Evolutionary conservation across 2,329 filamentous ascomycete genomes (phyloP).

Genomic region (Thelonectria olida): DNA sequence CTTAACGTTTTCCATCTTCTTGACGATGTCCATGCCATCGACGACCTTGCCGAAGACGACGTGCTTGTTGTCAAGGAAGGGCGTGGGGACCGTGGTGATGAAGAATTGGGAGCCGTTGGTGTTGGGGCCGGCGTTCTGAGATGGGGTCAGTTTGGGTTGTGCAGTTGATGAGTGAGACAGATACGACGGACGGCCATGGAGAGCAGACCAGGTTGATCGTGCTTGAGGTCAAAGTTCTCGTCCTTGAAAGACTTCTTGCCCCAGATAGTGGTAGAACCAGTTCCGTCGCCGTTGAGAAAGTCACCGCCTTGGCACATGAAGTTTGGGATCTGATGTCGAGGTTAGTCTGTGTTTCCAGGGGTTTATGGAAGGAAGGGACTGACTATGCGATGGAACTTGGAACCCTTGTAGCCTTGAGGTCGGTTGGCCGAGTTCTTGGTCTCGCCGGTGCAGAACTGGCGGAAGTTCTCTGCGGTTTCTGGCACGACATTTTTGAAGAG

Average conservation of each 20-base stretch:
- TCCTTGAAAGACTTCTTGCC: slow-evolving; percentile 85
- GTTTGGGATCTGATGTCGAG: slow-evolving; percentile 75
- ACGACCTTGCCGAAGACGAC: slow-evolving; percentile 94
- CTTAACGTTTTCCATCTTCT: slow-evolving; percentile 91
- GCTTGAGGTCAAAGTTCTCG: slow-evolving; percentile 86
- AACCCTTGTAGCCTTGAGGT: slow-evolving; percentile 93
- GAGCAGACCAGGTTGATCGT: slow-evolving; percentile 81
- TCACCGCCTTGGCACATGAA: slow-evolving; percentile 99
- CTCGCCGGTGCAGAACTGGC: slow-evolving; percentile 96
- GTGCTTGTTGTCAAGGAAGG: slow-evolving; percentile 91
- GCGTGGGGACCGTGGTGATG: slow-evolving; percentile 88
- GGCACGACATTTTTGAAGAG: slow-evolving; percentile 87
- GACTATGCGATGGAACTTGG: slow-evolving; percentile 93
- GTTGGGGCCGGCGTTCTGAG: slow-evolving; percentile 86
- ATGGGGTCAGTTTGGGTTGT: slow-evolving; percentile 3
- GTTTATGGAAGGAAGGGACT: slow-evolving; percentile 45
- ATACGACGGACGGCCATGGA: slow-evolving; percentile 86
- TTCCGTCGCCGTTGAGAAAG: slow-evolving; percentile 93
- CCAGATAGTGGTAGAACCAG: slow-evolving; percentile 88
- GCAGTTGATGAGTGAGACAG: too few species aligned
- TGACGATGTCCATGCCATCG: slow-evolving; percentile 89
- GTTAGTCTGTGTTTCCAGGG: slow-evolving; percentile 17
- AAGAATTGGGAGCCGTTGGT: slow-evolving; percentile 98
- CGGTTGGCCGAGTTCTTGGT: slow-evolving; percentile 79
- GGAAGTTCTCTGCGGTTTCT: slow-evolving; percentile 94